These are phyloP conservation scores for Botrytis fabae DNA, from an alignment of 2,329 filamentous ascomycete species.

Conservation along the genomic window DNA sequence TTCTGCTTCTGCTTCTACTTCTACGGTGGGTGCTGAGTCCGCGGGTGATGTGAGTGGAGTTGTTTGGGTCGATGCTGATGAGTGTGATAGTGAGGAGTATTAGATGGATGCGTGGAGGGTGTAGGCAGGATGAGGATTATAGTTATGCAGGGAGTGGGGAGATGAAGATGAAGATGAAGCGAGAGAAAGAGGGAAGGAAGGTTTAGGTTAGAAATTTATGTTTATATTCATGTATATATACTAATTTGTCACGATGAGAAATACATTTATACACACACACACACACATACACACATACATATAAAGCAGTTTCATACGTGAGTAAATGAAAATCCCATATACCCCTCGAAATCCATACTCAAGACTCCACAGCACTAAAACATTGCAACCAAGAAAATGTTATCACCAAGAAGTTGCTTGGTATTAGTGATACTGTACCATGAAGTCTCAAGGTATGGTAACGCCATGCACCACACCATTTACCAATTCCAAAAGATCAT, in stretches of 20 bases:
- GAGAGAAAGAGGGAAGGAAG: background rate
- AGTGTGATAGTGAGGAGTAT: background rate
- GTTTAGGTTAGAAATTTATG: background rate
- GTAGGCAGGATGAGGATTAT: background rate
- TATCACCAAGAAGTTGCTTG: no score
- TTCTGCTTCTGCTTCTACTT: background rate
- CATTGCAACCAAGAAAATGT: no score
- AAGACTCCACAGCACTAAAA: no score
- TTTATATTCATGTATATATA: background rate
- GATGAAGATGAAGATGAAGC: background rate
- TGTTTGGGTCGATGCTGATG: background rate
- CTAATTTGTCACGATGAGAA: background rate
- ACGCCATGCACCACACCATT: no score
- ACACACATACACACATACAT: no score
- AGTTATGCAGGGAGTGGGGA: background rate
- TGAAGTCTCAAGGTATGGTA: no score
- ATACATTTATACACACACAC: no score
- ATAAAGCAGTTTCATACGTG: no score
- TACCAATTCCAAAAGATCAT: no score
- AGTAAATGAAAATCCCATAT: no score
- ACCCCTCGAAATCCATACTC: no score
- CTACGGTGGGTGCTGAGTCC: background rate
- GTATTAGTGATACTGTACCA: no score
- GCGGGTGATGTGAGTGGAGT: background rate
- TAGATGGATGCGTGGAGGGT: background rate